Conservation (phyloP, 1,284 basidiomycete genomes). For the Heterobasidion annosum region DNA sequence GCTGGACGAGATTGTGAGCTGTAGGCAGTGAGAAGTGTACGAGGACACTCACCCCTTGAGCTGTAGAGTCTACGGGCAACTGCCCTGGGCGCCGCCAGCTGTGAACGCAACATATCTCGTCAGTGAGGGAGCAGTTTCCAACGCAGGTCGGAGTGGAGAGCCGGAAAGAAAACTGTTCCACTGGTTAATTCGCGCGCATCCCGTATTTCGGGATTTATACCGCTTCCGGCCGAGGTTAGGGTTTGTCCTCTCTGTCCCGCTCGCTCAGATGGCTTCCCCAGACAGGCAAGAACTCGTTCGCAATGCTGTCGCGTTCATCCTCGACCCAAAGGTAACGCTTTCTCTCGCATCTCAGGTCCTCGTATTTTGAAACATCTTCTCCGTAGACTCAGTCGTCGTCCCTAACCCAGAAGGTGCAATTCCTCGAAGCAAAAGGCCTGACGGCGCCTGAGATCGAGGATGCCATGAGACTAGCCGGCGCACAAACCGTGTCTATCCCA, state of each 20-base stretch:
- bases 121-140: background rate
- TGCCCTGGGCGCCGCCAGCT: conserved; percentile 41
- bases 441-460: conserved; percentile 81
- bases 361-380: background rate
- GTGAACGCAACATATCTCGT: conserved; percentile 27
- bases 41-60: conserved; percentile 31
- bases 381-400: conserved; percentile 65
- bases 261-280: conserved; percentile 33
- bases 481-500: conserved; percentile 17
- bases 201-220: background rate
- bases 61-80: conserved; percentile 39
- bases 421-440: conserved; percentile 91
- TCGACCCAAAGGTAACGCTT: conserved; percentile 57
- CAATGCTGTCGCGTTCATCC: conserved; percentile 76
- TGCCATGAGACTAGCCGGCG: conserved; percentile 62
- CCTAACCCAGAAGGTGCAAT: conserved; percentile 81
- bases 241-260: background rate
- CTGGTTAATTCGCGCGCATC: background rate
- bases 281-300: conserved; percentile 67
- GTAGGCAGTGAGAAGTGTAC: background rate
- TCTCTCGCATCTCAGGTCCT: background rate
- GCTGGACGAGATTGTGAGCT: conserved; percentile 3
- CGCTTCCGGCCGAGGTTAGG: conserved; percentile 2
- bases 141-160: background rate
- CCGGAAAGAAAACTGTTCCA: background rate